Percentiles rank a stretch among this genome's conserved stretches.
These are phyloP conservation scores for Crithidia expoeki DNA, from an alignment of 208 protist genomes.

Conservation along the genomic window DNA sequence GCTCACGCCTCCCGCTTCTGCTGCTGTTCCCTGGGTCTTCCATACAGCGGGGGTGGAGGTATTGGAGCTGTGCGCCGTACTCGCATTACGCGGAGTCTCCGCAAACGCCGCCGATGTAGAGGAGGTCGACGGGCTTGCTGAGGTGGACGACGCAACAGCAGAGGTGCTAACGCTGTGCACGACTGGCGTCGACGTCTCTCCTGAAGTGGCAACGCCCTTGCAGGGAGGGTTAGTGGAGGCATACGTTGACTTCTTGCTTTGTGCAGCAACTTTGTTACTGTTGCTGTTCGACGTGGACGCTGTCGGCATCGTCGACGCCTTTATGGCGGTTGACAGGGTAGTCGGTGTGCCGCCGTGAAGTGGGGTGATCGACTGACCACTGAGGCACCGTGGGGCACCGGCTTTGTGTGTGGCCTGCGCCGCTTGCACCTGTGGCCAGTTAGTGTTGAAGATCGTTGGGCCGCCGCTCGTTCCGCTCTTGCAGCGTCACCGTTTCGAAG, in stretches of 20 bases:
- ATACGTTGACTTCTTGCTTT: not conserved
- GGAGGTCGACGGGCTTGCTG: not conserved
- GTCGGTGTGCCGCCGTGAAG: not conserved
- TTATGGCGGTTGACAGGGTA: not conserved
- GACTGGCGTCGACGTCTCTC: not conserved
- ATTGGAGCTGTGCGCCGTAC: not conserved
- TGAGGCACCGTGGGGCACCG: not conserved
- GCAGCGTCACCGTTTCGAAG: too few relatives aligned
- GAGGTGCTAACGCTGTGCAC: not conserved
- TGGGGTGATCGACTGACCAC: not conserved
- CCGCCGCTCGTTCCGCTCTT: conserved; percentile 9
- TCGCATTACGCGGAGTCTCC: not conserved
- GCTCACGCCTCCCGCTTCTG: not conserved
- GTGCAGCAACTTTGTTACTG: not conserved
- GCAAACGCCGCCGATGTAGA: not conserved
- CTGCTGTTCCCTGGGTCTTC: not conserved
- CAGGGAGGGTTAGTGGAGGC: not conserved
- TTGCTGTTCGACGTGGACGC: not conserved
- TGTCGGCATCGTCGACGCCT: not conserved
- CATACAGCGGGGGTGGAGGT: not conserved
- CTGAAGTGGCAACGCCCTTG: not conserved
- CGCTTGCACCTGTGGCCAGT: conserved; percentile 16
- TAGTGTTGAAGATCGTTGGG: conserved; percentile 21
- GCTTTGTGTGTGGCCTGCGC: not conserved
- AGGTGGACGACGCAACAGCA: not conserved